phyloP scores from a whole-genome alignment of 129 eudicot genomes.

The Centella asiatica region DNA sequence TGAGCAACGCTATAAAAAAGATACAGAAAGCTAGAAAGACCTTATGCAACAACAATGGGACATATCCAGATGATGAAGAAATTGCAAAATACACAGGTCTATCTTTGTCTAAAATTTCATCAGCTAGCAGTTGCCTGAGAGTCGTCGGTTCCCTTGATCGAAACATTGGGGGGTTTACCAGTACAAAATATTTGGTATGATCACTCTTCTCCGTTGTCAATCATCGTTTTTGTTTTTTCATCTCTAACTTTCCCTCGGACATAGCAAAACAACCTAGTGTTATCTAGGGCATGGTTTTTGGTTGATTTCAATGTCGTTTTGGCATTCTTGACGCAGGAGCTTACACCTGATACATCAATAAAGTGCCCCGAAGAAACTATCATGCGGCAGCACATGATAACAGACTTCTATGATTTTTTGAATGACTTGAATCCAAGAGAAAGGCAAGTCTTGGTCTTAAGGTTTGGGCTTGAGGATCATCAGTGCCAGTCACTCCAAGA shows the following conservation, averaged over 20 bases:
- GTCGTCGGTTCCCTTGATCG: constrained; percentile 80
- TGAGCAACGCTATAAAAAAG: constrained; percentile 59
- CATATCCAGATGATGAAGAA: constrained; percentile 51
- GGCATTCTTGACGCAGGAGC: constrained; percentile 37
- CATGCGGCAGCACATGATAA: constrained; percentile 43
- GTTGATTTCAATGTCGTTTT: background rate
- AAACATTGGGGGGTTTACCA: constrained; percentile 26
- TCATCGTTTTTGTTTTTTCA: background rate
- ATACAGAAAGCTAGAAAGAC: constrained; percentile 69
- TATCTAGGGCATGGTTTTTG: background rate
- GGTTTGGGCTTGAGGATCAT: constrained; percentile 55
- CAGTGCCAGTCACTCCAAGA: constrained; percentile 66
- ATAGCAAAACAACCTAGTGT: background rate
- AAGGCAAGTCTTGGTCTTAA: constrained; percentile 42
- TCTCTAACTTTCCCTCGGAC: too few species aligned
- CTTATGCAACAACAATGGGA: constrained; percentile 39
- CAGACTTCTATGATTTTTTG: constrained; percentile 44
- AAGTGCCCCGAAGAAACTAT: constrained; percentile 55
- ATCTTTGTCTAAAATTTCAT: constrained; percentile 54
- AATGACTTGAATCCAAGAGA: constrained; percentile 46
- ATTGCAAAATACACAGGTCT: constrained; percentile 73
- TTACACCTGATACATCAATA: constrained; percentile 53
- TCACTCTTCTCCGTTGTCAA: background rate
- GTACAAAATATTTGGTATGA: constrained; percentile 53
- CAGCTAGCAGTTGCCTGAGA: constrained; percentile 67